A percentile compares a stretch with the other conserved stretches of the same genome.
Conservation (phyloP, 192 early-diverging fungal species). For the Coemansia nantahalensis region DNA sequence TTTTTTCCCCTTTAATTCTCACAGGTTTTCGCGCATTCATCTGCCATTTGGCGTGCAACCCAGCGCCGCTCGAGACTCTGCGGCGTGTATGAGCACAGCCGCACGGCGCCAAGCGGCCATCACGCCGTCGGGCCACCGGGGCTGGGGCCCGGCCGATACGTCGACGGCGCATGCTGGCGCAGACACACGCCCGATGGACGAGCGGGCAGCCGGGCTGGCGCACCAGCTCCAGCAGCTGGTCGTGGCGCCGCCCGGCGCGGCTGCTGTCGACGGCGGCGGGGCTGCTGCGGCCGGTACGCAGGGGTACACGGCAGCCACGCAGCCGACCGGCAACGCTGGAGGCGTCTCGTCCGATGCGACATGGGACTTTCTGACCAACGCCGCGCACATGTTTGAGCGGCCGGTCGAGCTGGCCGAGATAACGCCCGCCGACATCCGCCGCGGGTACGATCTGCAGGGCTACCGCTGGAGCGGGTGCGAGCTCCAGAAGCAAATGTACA, state of each 20-base stretch:
- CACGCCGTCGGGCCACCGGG: not conserved
- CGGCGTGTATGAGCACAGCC: conserved; percentile 13
- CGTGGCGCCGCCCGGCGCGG: conserved; percentile 2
- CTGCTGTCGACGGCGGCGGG: too few species aligned
- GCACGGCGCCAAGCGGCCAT: not conserved
- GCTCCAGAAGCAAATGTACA: conserved; percentile 31
- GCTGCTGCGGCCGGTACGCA: too few species aligned
- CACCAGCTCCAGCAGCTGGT: conserved; percentile 40
- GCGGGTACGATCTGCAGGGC: conserved; percentile 57
- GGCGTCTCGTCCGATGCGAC: conserved; percentile 4
- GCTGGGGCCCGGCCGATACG: too few species aligned
- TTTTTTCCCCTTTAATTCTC: too few species aligned
- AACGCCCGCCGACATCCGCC: conserved; percentile 13
- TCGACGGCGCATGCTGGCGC: too few species aligned
- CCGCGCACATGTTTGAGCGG: conserved; percentile 44
- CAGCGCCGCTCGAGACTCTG: too few species aligned
- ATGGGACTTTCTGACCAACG: conserved; percentile 42
- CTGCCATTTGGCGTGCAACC: too few species aligned
- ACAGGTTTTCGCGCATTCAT: too few species aligned
- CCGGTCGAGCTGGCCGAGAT: conserved; percentile 34
- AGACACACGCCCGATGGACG: not conserved
- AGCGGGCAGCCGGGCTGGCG: conserved; percentile 18
- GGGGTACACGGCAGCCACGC: too few species aligned
- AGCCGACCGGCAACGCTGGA: too few species aligned
- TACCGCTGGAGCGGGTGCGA: conserved; percentile 53